Evolutionary conservation across 2,329 filamentous ascomycete species (phyloP).

Genomic region (Emergomyces africanus): DNA sequence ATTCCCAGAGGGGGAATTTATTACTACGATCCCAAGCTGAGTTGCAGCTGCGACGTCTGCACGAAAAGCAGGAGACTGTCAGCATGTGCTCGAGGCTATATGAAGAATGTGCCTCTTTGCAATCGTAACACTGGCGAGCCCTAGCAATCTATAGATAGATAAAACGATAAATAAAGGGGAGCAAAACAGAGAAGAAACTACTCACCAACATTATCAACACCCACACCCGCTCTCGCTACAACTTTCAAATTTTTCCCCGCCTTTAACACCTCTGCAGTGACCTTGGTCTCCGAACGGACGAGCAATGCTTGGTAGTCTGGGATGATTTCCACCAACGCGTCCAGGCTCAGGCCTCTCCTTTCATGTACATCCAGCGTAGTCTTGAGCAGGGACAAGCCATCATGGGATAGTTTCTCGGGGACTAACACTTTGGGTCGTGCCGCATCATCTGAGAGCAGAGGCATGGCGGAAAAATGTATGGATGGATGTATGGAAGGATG

Average conservation of each 20-base stretch:
- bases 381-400: conserved; percentile 57
- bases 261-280: conserved; percentile 53
- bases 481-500: not conserved
- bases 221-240: conserved; percentile 68
- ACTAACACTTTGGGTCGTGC: conserved; percentile 49
- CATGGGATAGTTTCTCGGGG: conserved; percentile 67
- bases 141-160: no score
- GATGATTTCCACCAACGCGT: conserved; percentile 55
- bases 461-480: conserved; percentile 8
- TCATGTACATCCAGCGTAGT: conserved; percentile 58
- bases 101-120: not conserved
- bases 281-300: conserved; percentile 69
- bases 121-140: not conserved
- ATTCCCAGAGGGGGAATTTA: conserved; percentile 69
- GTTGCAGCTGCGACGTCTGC: conserved; percentile 57
- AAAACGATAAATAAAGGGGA: not conserved
- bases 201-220: conserved; percentile 61
- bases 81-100: not conserved
- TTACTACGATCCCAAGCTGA: conserved; percentile 60
- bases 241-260: conserved; percentile 60
- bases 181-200: not conserved
- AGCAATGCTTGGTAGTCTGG: conserved; percentile 63
- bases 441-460: conserved; percentile 11
- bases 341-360: conserved; percentile 46
- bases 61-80: not conserved